Base-by-base conservation (phyloP, 805 yeast species). In the Candida maesae region DNA sequence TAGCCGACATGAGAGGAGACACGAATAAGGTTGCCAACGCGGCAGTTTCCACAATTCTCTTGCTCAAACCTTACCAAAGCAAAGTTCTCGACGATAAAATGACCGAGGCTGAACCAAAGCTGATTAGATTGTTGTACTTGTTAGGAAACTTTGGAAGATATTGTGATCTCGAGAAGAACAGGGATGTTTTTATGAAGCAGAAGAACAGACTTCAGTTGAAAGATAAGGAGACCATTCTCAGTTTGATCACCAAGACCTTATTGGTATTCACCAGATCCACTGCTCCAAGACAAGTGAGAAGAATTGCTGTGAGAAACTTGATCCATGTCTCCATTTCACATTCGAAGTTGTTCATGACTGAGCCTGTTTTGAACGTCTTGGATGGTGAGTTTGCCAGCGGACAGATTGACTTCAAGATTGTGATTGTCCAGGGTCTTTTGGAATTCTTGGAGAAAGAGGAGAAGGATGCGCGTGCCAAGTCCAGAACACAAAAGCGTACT, bases 61-160 rank as follows among this genome's bases (percentile, higher is more conserved):
- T 74, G 38, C 49, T 82, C 5, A 64, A 65, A 31, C 81, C 80
- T 0, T 79, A 60, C 48, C 53, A 76, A 4, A 60, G 60, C 4
- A 49, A 41, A 20, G 59, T 49, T 4, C 40, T 49, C 35, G 50
- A 58, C 17, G 53, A 50, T 7, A 58, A 59, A 8, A 56, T 57
- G 27, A 49, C 41, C 3, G 49, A 52, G 3, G 54, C 66, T 4
- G 81, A 74, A 36, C 62, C 69, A 3, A 78, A 70, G 47, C 51
- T 82, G 3, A 70, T 71, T 17, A 72, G 85, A 44, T 58, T 87
- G 6, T 55, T 88, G 2, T 76, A 74, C 51, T 61, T 88, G 17
- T 56, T 85, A 5, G 90, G 95, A 0, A 73, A 75, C 32, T 78
- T 88, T 62, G 95, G 90, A 0, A 69, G 81, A 34, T 74, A 72